Evolutionary conservation across 192 early-diverging fungal genomes (phyloP).

Genomic region (Backusella australiensis): DNA sequence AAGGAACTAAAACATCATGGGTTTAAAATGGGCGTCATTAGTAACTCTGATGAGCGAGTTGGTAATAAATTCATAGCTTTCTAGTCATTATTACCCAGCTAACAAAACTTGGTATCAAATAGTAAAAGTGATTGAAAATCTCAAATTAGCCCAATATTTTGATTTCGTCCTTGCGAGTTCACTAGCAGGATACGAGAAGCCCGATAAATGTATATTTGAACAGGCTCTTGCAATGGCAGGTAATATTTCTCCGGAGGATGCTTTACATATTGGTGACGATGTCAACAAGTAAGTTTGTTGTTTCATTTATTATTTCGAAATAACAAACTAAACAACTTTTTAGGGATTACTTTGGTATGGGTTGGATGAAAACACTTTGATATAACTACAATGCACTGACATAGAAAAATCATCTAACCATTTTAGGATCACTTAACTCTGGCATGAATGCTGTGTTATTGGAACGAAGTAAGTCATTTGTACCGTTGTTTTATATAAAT

Average conservation of each 20-base stretch:
- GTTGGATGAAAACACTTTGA: not conserved
- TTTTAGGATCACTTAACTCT: constrained; percentile 24
- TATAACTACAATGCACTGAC: not conserved
- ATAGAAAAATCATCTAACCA: not conserved
- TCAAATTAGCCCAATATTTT: constrained; percentile 49
- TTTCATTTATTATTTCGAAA: not conserved
- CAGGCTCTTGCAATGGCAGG: constrained; percentile 39
- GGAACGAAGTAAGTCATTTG: constrained; percentile 16
- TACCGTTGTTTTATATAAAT: too few relatives aligned
- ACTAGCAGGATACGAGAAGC: constrained; percentile 54
- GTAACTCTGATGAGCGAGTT: constrained; percentile 60
- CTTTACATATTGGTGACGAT: constrained; percentile 65
- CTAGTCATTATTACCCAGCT: too few relatives aligned
- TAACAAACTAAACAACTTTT: not conserved
- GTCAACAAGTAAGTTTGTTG: constrained; percentile 30
- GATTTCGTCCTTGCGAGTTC: constrained; percentile 59
- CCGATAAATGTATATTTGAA: constrained; percentile 48
- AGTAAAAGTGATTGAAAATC: constrained; percentile 32
- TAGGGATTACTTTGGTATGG: constrained; percentile 21
- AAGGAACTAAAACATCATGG: constrained; percentile 42
- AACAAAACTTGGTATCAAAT: not conserved
- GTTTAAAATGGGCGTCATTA: constrained; percentile 54
- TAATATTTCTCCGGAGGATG: constrained; percentile 37
- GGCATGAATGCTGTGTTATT: constrained; percentile 32
- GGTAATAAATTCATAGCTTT: constrained; percentile 24